phyloP scores from a whole-genome alignment of 306 rosid species.

The Prunus mume region DNA sequence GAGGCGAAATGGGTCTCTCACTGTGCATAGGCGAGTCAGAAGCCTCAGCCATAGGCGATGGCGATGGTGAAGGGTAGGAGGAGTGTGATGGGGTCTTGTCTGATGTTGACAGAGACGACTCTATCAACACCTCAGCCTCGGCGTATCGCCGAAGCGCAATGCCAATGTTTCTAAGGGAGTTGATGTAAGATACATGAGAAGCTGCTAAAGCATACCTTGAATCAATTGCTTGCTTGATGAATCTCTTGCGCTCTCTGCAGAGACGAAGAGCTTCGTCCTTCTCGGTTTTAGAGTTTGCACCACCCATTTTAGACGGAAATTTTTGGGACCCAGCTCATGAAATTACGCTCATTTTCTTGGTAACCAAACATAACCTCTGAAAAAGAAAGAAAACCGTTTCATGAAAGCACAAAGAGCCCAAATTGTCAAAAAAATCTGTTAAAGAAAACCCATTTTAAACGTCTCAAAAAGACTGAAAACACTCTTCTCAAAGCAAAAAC shows the following conservation, averaged over 20 bases:
- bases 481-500: background rate
- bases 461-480: background rate
- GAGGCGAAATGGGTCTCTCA: conserved; percentile 52
- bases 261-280: conserved; percentile 74
- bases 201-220: conserved; percentile 87
- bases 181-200: conserved; percentile 72
- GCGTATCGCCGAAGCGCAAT: conserved; percentile 75
- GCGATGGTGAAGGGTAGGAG: conserved; percentile 83
- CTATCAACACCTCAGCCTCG: conserved; percentile 74
- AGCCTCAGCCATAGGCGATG: conserved; percentile 56
- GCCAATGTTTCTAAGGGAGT: conserved; percentile 74
- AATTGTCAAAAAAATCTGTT: background rate
- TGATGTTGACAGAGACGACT: conserved; percentile 72
- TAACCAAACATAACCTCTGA: background rate
- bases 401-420: background rate
- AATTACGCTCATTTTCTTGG: conserved; percentile 21
- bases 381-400: conserved; percentile 1
- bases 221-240: conserved; percentile 78
- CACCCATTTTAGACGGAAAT: conserved; percentile 58
- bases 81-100: conserved; percentile 92
- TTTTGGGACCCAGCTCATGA: conserved; percentile 24
- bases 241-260: conserved; percentile 73
- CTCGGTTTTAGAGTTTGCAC: conserved; percentile 63
- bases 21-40: conserved; percentile 65
- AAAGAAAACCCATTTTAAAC: background rate